Evolutionary conservation across 2,329 filamentous ascomycete species (phyloP).

Genomic region (Colletotrichum sp.): DNA sequence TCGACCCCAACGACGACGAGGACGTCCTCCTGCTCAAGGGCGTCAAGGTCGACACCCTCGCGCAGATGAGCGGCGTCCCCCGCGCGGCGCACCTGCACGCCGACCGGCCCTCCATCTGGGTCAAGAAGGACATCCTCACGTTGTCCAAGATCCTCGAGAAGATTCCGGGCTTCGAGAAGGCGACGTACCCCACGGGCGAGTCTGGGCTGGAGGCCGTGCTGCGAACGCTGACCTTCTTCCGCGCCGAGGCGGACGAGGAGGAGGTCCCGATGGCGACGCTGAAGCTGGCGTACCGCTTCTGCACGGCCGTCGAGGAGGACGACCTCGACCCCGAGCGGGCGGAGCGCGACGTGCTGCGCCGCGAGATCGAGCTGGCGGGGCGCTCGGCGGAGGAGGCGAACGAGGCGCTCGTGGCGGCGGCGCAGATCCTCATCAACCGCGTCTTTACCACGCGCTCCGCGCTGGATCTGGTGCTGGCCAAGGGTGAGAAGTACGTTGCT

Average conservation of each 20-base stretch:
- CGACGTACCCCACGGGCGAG: slow-evolving; percentile 1
- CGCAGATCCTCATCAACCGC: slow-evolving; percentile 15
- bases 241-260: not conserved
- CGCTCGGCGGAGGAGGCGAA: slow-evolving; percentile 7
- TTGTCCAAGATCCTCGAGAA: not conserved
- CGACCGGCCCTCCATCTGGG: slow-evolving; percentile 10
- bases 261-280: slow-evolving; percentile 11
- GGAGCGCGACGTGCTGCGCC: slow-evolving; percentile 6
- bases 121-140: slow-evolving; percentile 8
- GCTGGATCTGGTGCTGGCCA: slow-evolving; percentile 16
- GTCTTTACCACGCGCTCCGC: slow-evolving; percentile 6
- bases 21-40: slow-evolving; percentile 15
- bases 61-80: slow-evolving; percentile 9
- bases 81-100: slow-evolving; percentile 14
- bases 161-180: not conserved
- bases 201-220: not conserved
- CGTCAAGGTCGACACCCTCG: slow-evolving; percentile 8
- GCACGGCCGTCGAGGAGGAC: slow-evolving; percentile 14
- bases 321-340: slow-evolving; percentile 4
- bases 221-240: slow-evolving; percentile 17
- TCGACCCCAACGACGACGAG: slow-evolving; percentile 9
- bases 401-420: slow-evolving; percentile 17
- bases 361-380: slow-evolving; percentile 3
- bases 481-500: not conserved
- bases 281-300: slow-evolving; percentile 16